These are phyloP conservation scores for Ophioceras dolichostomum DNA, from an alignment of 2,329 filamentous ascomycete species.

Conservation along the genomic window DNA sequence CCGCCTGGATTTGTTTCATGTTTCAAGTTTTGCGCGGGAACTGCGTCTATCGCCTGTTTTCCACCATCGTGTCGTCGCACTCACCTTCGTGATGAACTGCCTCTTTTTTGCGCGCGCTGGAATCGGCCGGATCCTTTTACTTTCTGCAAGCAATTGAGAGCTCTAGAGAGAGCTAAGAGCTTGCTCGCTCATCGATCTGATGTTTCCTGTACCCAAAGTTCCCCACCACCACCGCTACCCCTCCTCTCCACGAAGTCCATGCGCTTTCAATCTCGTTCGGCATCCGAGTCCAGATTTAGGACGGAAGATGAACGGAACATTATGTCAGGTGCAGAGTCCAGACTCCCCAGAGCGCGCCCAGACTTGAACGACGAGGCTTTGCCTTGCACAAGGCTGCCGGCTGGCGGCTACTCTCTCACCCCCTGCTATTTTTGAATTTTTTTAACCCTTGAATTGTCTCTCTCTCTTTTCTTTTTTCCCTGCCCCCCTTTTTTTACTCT, in stretches of 20 bases:
- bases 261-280: background rate
- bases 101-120: background rate
- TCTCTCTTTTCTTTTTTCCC: background rate
- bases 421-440: background rate
- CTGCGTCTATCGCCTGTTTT: conserved; percentile 1
- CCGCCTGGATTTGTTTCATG: background rate
- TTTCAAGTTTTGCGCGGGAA: background rate
- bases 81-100: background rate
- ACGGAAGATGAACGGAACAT: conserved; percentile 1
- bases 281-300: conserved; percentile 1
- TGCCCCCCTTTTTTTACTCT: too few relatives aligned
- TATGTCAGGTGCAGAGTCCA: background rate
- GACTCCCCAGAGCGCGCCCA: background rate
- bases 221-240: background rate
- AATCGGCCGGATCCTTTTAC: too few relatives aligned
- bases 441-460: background rate
- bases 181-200: too few relatives aligned
- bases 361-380: background rate
- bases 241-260: too few relatives aligned
- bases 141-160: too few relatives aligned
- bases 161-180: too few relatives aligned
- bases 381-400: conserved; percentile 2
- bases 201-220: too few relatives aligned
- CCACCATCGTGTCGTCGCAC: too few relatives aligned
- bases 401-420: background rate